Conservation (phyloP, 2,329 filamentous ascomycete genomes). For the Leptographium galeiforme region DNA sequence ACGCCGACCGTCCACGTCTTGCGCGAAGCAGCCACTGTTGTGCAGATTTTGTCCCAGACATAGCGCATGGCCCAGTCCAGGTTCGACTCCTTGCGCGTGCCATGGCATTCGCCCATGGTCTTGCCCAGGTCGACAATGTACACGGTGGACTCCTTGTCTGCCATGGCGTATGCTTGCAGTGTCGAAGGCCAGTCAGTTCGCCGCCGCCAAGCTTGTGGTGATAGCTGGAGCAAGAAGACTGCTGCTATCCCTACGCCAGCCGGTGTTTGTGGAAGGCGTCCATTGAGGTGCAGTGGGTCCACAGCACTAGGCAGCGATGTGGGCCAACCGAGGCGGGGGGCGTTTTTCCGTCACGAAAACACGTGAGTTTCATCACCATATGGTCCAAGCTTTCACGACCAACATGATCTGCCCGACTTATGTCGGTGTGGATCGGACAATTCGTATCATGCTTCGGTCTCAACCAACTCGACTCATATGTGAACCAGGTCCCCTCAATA, state of each 20-base stretch:
- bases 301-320: conserved; percentile 3
- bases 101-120: conserved; percentile 64
- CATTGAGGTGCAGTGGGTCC: neutral
- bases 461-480: neutral
- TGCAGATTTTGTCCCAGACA: conserved; percentile 84
- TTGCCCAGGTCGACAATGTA: conserved; percentile 81
- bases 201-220: neutral
- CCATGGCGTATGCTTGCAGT: conserved; percentile 40
- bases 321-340: neutral
- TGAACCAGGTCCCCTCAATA: no score
- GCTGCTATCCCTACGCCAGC: neutral
- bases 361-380: conserved; percentile 2
- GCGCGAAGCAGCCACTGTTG: conserved; percentile 51
- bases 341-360: conserved; percentile 9
- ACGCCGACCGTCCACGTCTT: conserved; percentile 69
- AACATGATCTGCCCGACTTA: neutral
- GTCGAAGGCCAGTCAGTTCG: neutral
- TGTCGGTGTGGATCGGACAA: neutral
- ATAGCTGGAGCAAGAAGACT: neutral
- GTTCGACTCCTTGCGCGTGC: conserved; percentile 63
- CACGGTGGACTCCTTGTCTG: conserved; percentile 82
- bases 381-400: neutral
- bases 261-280: neutral
- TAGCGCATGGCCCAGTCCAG: conserved; percentile 85
- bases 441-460: neutral